Percentiles rank a stretch among this genome's conserved stretches.
phyloP scores from a whole-genome alignment of 2,329 filamentous ascomycete species.

The Pseudogymnoascus sp. region DNA sequence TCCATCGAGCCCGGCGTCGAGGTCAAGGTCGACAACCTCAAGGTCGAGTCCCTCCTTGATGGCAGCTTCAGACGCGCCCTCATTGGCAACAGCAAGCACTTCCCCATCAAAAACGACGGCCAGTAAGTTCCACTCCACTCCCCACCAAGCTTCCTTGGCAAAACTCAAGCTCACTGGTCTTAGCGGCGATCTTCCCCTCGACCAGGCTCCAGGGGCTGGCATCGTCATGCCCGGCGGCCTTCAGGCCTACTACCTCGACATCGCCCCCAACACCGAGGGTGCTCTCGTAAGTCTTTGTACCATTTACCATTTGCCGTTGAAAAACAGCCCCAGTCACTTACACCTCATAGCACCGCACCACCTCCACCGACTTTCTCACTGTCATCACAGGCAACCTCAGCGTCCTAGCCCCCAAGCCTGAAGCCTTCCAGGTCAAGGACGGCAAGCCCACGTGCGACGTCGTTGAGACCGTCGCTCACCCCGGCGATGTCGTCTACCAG shows the following conservation, averaged over 20 bases:
- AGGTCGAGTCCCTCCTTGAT: conserved; percentile 18
- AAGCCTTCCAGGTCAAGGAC: conserved; percentile 20
- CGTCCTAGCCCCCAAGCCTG: conserved; percentile 22
- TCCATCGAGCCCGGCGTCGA: conserved; percentile 22
- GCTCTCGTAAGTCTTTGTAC: conserved; percentile 20
- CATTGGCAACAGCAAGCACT: conserved; percentile 21
- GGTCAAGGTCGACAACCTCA: conserved; percentile 22
- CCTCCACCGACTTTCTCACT: conserved; percentile 28
- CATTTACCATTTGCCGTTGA: no score
- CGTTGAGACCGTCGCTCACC: conserved; percentile 23
- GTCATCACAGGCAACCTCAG: conserved; percentile 25
- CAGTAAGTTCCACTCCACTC: conserved; percentile 19
- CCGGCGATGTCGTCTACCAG: conserved; percentile 27
- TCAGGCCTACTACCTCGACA: conserved; percentile 27
- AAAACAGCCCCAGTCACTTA: no score
- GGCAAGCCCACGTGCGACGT: conserved; percentile 23
- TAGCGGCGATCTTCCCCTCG: conserved; percentile 22
- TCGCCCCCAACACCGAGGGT: conserved; percentile 25
- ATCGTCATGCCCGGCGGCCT: conserved; percentile 28
- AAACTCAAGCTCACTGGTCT: not conserved
- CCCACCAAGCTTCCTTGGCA: not conserved
- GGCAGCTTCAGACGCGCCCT: conserved; percentile 18
- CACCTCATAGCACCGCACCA: conserved; percentile 26
- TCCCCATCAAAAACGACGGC: conserved; percentile 25
- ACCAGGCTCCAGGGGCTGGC: conserved; percentile 25